Base-by-base conservation (phyloP, 805 yeast species). In the Ogataea saltuana region DNA sequence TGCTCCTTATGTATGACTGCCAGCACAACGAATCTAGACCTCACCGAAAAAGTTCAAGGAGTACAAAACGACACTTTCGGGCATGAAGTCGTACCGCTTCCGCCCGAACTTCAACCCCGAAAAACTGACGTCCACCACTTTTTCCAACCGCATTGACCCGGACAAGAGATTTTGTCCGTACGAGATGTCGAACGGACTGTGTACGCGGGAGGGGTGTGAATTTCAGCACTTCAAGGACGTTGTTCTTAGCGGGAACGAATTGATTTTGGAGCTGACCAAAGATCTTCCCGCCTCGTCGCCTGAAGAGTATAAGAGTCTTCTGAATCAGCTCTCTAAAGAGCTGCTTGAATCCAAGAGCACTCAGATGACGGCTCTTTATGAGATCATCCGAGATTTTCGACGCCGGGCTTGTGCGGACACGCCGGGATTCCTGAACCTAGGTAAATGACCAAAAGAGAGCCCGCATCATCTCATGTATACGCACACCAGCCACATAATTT, bases 111-210 rank as follows among this genome's bases (percentile, higher is more conserved):
- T 52, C 41, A 51, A 48, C 26, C 27, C 35, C 8, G n/a, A 15
- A n/a, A 44, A 46, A 43, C 39, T 54, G 16, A 46, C 38, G 15
- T 54, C 58, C 4, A 23, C 34, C 16, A 50, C 54, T 11, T 54
- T 43, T 40, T 46, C 47, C 9, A 54, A 50, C 33, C 34, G 18
- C 6, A 45, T 50, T 10, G 48, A 50, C 30, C 44, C 50, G 7
- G 49, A 45, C n/a, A 26, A 17, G 17, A 32, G 35, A 31, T 33
- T 54, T 16, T 54, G 58, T 37, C 41, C 48, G 11, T 19, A 28
- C 36, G 58, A 54, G 35, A n/a, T 50, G 13, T 18, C 39, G 12
- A 39, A 39, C 16, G 56, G 53, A 4, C 6, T 17, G 12, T 54
- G 58, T 32, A 18, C 23, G 13, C 28, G 37, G n/a, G 36, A 23